Conservation (phyloP, 441 rosid species). For the Euphorbia schlechtendalii region DNA sequence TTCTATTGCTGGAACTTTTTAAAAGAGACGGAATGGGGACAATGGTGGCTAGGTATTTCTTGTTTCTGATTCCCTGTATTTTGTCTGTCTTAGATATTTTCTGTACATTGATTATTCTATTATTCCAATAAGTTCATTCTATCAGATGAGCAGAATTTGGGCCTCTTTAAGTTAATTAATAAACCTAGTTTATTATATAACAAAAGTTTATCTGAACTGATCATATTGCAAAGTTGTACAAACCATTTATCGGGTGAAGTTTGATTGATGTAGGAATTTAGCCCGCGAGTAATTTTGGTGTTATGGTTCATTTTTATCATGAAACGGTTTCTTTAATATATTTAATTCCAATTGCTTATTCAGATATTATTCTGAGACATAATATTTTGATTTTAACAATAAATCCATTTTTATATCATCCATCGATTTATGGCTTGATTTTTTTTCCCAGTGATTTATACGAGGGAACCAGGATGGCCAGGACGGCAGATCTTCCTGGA, state of each 20-base stretch:
- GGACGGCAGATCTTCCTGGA: slow-evolving; percentile 57
- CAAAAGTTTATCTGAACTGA: neutral
- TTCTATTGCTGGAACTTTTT: slow-evolving; percentile 76
- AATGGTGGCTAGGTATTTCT: slow-evolving; percentile 99
- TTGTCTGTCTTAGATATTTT: too few relatives aligned
- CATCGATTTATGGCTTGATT: slow-evolving; percentile 14
- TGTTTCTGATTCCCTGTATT: too few relatives aligned
- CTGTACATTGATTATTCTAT: too few relatives aligned
- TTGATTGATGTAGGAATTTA: neutral
- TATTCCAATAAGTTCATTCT: neutral
- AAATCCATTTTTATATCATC: neutral
- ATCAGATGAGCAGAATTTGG: neutral
- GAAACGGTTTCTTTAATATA: neutral
- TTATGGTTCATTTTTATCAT: too few relatives aligned
- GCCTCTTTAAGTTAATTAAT: neutral
- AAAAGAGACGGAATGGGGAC: slow-evolving; percentile 99
- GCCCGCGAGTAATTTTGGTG: too few relatives aligned
- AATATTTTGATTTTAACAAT: slow-evolving; percentile 4
- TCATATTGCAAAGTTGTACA: neutral
- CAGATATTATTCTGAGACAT: neutral
- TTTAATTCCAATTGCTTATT: neutral
- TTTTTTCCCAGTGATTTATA: slow-evolving; percentile 56
- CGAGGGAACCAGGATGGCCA: slow-evolving; percentile 81
- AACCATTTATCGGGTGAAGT: neutral
- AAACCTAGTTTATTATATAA: neutral